These are phyloP conservation scores for Geranium incanum DNA, from an alignment of 441 rosid genomes.

Conservation along the genomic window DNA sequence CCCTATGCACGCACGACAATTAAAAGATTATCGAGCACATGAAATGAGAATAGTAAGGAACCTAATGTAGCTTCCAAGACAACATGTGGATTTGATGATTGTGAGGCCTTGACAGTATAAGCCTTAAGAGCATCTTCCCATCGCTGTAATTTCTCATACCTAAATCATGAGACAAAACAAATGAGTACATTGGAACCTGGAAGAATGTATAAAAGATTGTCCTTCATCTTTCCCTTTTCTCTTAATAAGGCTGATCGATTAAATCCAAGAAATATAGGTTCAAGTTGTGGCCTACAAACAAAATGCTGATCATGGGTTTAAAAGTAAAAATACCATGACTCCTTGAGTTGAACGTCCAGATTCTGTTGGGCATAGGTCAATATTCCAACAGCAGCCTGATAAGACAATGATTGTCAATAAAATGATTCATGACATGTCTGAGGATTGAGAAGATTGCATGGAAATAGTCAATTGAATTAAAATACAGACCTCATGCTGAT, in stretches of 20 bases:
- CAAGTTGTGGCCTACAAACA: not conserved
- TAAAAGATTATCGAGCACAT: not conserved
- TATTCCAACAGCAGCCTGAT: slow-evolving; percentile 98
- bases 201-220: not conserved
- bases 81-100: slow-evolving; percentile 74
- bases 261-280: slow-evolving; percentile 3
- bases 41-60: slow-evolving; percentile 22
- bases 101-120: slow-evolving; percentile 79
- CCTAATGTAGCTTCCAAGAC: slow-evolving; percentile 93
- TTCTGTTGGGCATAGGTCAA: slow-evolving; percentile 90
- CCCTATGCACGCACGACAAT: not conserved
- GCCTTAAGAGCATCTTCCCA: slow-evolving; percentile 99
- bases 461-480: not conserved
- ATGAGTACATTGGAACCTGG: not conserved
- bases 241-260: not conserved
- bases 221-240: slow-evolving; percentile 8
- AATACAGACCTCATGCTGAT: slow-evolving; percentile 80
- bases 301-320: slow-evolving; percentile 4
- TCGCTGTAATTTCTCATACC: slow-evolving; percentile 99
- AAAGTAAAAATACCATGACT: slow-evolving; percentile 63
- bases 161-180: slow-evolving; percentile 19
- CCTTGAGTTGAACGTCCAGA: slow-evolving; percentile 91
- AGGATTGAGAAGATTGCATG: not conserved
- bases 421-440: slow-evolving; percentile 1
- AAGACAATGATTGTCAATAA: slow-evolving; percentile 23